Evolutionary conservation across 345 rosid species (phyloP).

Genomic region (Rhodamnia rubescens): DNA sequence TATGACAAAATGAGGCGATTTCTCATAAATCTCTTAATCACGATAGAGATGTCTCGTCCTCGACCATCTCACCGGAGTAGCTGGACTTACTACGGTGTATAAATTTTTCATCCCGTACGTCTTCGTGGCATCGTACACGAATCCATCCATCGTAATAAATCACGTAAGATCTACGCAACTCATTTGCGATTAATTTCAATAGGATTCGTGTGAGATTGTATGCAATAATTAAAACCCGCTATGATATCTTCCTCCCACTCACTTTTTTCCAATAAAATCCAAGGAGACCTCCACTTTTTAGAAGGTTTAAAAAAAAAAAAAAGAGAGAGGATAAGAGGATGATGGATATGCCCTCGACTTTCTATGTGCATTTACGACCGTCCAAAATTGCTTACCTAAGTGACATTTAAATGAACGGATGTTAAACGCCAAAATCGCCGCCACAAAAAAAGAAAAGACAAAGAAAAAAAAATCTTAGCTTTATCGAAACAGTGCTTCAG

Average conservation of each 20-base stretch:
- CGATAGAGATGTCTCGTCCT: not conserved
- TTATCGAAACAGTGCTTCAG: not conserved
- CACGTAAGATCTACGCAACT: rapidly evolving
- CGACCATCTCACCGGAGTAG: not conserved
- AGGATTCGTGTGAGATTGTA: not conserved
- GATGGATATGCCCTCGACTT: not conserved
- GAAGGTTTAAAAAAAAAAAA: not conserved
- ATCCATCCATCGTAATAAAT: not conserved
- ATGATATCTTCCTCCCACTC: not conserved
- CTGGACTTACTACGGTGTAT: not conserved
- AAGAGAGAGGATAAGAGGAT: not conserved
- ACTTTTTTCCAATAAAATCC: not conserved
- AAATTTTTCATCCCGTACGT: not conserved
- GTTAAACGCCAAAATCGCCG: not conserved
- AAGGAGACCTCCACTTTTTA: not conserved
- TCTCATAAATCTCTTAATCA: not conserved
- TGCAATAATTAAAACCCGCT: not conserved
- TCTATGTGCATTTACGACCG: not conserved
- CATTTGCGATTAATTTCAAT: not conserved
- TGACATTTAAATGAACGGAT: not conserved
- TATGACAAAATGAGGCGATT: not conserved
- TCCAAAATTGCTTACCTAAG: not conserved
- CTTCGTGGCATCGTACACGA: rapidly evolving
- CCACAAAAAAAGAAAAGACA: not conserved
- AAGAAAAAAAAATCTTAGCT: not conserved